Evolutionary conservation across 2,329 filamentous ascomycete genomes (phyloP).

Genomic region (Coniosporium tulheliwenetii): DNA sequence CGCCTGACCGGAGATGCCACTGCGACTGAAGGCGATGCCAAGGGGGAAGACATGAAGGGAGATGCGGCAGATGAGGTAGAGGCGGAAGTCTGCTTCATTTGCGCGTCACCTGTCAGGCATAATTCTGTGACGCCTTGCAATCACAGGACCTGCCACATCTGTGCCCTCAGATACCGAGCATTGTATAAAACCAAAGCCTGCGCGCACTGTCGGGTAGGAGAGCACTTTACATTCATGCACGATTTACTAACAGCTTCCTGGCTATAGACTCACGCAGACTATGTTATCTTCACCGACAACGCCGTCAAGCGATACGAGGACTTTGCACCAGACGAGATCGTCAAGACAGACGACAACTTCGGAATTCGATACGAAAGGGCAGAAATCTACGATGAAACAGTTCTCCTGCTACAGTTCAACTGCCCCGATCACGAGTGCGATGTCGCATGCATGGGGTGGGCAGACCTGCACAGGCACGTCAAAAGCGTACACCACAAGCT

Average conservation of each 20-base stretch:
- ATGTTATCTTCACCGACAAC: constrained; percentile 87
- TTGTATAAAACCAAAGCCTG: constrained; percentile 95
- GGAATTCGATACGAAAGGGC: constrained; percentile 83
- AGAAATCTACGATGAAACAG: constrained; percentile 81
- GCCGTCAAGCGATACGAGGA: constrained; percentile 69
- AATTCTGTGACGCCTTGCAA: constrained; percentile 86
- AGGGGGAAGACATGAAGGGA: not conserved
- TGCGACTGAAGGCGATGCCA: constrained; percentile 14
- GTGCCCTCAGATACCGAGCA: constrained; percentile 75
- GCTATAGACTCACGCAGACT: constrained; percentile 49
- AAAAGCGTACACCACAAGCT: constrained; percentile 67
- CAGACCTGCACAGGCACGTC: constrained; percentile 67
- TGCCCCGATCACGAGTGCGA: constrained; percentile 78
- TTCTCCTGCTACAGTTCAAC: constrained; percentile 81
- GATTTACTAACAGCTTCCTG: constrained; percentile 3
- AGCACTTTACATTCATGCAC: not conserved
- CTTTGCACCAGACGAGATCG: constrained; percentile 59
- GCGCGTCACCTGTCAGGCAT: constrained; percentile 78
- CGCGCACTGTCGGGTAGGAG: constrained; percentile 76
- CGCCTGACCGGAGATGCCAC: constrained; percentile 32
- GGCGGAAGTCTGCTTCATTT: constrained; percentile 90
- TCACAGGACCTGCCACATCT: constrained; percentile 93
- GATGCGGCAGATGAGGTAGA: constrained; percentile 13
- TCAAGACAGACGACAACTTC: constrained; percentile 65
- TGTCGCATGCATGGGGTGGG: constrained; percentile 70